Conservation (phyloP, 139 green algal species). For the Zygnema circumcarinatum region DNA sequence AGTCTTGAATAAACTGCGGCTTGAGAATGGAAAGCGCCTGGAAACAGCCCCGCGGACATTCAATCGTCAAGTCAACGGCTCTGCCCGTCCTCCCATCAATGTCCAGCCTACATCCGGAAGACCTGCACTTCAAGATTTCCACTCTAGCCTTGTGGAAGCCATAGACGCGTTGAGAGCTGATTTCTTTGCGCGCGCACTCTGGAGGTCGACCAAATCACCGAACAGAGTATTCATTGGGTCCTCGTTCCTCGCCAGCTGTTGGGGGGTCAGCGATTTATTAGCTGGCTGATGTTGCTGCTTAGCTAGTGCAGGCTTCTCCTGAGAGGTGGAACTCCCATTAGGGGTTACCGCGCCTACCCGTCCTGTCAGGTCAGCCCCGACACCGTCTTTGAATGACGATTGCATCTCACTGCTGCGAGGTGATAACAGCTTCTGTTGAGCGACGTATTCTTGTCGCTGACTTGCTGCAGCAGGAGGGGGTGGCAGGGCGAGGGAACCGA, state of each 20-base stretch:
- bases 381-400: background rate
- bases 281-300: background rate
- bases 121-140: no score
- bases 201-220: slow-evolving; percentile 12
- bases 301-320: background rate
- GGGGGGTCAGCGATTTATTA: background rate
- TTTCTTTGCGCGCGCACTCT: background rate
- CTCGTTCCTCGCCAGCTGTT: background rate
- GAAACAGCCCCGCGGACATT: no score
- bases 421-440: slow-evolving; percentile 6
- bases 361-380: no score
- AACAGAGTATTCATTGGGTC: slow-evolving; percentile 18
- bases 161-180: background rate
- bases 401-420: background rate
- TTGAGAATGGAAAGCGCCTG: no score
- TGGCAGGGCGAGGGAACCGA: background rate
- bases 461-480: background rate
- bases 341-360: background rate
- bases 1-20: no score
- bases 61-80: no score
- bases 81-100: no score
- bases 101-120: no score
- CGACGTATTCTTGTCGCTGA: background rate
- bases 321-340: background rate
- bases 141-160: no score